A percentile compares a stretch with the other conserved stretches of the same genome.
phyloP scores from a whole-genome alignment of 2,329 filamentous ascomycete genomes.

The Alternaria triticina region DNA sequence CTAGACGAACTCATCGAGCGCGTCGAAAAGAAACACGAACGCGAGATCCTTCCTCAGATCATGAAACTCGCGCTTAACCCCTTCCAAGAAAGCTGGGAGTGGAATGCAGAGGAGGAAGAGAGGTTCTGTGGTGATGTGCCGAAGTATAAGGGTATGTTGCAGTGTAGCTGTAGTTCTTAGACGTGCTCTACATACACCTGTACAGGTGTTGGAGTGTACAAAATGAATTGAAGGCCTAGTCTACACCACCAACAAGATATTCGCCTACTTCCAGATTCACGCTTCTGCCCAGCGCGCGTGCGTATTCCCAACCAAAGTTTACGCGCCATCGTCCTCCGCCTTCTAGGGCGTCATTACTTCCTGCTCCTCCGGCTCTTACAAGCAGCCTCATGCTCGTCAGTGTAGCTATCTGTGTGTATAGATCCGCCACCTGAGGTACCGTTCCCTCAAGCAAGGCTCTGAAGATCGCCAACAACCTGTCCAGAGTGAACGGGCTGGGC shows the following conservation, averaged over 20 bases:
- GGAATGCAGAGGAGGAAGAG: slow-evolving; percentile 74
- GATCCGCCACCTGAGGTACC: slow-evolving; percentile 53
- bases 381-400: slow-evolving; percentile 73
- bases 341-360: slow-evolving; percentile 68
- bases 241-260: slow-evolving; percentile 53
- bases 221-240: slow-evolving; percentile 13
- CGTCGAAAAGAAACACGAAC: slow-evolving; percentile 83
- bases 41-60: slow-evolving; percentile 75
- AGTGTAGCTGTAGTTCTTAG: slow-evolving; percentile 90
- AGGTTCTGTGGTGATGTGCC: slow-evolving; percentile 89
- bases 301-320: slow-evolving; percentile 79
- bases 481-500: slow-evolving; percentile 77
- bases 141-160: slow-evolving; percentile 76
- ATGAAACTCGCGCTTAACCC: slow-evolving; percentile 86
- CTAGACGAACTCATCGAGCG: slow-evolving; percentile 90
- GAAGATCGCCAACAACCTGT: slow-evolving; percentile 80
- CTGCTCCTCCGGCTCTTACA: slow-evolving; percentile 64
- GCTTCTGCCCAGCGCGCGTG: slow-evolving; percentile 71
- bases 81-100: slow-evolving; percentile 79
- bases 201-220: background rate
- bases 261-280: slow-evolving; percentile 81
- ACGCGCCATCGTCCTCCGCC: slow-evolving; percentile 76
- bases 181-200: background rate
- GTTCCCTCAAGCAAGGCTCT: slow-evolving; percentile 64
- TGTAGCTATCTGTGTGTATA: slow-evolving; percentile 68